These are phyloP conservation scores for Naganishia antarctica DNA, from an alignment of 768 basidiomycete species.

Conservation along the genomic window DNA sequence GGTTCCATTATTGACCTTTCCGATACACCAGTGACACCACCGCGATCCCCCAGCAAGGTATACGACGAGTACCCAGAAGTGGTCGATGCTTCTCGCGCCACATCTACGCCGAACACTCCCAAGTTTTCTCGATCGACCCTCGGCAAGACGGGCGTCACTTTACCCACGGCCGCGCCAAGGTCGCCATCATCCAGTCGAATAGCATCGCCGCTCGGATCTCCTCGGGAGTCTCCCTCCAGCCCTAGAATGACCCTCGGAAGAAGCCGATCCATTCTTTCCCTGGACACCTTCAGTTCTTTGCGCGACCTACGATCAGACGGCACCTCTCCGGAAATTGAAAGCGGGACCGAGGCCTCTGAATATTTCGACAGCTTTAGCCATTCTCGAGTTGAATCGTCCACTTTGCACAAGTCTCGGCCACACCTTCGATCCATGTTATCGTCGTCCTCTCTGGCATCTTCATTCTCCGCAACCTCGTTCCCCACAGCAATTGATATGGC, in stretches of 20 bases:
- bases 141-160: slow-evolving; percentile 40
- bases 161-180: slow-evolving; percentile 13
- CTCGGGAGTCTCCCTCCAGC: slow-evolving; percentile 12
- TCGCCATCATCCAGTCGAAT: background rate
- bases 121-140: slow-evolving; percentile 43
- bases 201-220: slow-evolving; percentile 4
- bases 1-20: background rate
- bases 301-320: background rate
- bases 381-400: background rate
- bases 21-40: slow-evolving; percentile 4
- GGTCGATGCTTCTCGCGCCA: background rate
- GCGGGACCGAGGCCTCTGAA: background rate
- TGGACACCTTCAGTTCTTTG: background rate
- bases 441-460: background rate
- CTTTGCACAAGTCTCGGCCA: background rate
- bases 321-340: background rate
- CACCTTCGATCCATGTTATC: background rate
- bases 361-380: background rate
- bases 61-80: slow-evolving; percentile 16
- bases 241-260: slow-evolving; percentile 4
- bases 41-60: slow-evolving; percentile 3
- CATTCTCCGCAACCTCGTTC: background rate
- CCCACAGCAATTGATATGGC: background rate
- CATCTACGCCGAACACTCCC: slow-evolving; percentile 23
- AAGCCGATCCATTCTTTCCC: slow-evolving; percentile 8